These are phyloP conservation scores for Hyparrhenia diplandra DNA, from an alignment of 176 grass and related monocot genomes.

Conservation along the genomic window DNA sequence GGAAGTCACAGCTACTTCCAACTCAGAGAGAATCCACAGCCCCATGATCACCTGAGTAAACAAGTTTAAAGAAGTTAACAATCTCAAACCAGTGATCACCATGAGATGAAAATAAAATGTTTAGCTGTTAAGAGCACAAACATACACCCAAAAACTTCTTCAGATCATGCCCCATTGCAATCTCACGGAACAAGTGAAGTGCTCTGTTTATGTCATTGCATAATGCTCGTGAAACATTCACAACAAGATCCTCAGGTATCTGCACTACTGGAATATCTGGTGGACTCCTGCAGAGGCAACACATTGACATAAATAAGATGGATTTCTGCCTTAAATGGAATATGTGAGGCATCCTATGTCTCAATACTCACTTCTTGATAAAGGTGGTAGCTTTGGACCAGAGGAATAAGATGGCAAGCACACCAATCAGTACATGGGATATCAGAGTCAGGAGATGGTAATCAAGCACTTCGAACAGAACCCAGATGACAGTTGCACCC, in stretches of 20 bases:
- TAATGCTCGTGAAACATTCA: slow-evolving; percentile 47
- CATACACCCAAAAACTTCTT: slow-evolving; percentile 77
- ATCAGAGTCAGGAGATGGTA: slow-evolving; percentile 74
- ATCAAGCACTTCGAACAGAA: slow-evolving; percentile 79
- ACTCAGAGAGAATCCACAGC: slow-evolving; percentile 69
- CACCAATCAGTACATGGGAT: slow-evolving; percentile 62
- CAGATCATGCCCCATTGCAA: slow-evolving; percentile 59
- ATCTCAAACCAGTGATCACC: not conserved
- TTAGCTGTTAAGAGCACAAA: not conserved
- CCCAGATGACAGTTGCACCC: slow-evolving; percentile 60
- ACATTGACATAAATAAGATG: not conserved
- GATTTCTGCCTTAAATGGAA: not conserved
- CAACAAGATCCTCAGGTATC: slow-evolving; percentile 61
- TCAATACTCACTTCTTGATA: slow-evolving; percentile 57
- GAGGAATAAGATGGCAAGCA: slow-evolving; percentile 65
- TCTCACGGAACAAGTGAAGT: slow-evolving; percentile 50
- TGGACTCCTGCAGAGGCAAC: slow-evolving; percentile 45
- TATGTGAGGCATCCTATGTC: not conserved
- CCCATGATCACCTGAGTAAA: slow-evolving; percentile 58
- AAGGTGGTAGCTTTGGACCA: slow-evolving; percentile 69
- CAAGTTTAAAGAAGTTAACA: not conserved
- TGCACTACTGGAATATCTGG: slow-evolving; percentile 55
- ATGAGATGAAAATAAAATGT: not conserved
- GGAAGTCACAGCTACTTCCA: slow-evolving; percentile 70
- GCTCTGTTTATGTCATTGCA: slow-evolving; percentile 56